These are phyloP conservation scores for Chenopodium suecicum DNA, from an alignment of 148 eudicot genomes.

Conservation along the genomic window DNA sequence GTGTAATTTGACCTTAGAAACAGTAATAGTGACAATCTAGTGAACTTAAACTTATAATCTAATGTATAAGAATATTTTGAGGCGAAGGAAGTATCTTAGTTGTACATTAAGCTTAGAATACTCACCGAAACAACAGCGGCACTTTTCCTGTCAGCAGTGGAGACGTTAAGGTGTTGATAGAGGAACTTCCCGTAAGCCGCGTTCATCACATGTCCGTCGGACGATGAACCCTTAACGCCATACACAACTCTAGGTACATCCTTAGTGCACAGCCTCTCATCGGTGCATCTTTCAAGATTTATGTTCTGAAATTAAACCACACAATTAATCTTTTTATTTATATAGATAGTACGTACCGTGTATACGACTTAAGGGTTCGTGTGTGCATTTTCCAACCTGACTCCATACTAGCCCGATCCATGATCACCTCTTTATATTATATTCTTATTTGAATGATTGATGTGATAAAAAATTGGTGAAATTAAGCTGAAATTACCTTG, in stretches of 20 bases:
- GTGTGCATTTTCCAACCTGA: too few relatives aligned
- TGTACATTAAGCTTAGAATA: neutral
- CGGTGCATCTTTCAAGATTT: neutral
- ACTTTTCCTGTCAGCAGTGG: constrained; percentile 3
- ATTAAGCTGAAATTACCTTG: neutral
- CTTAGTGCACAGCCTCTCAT: neutral
- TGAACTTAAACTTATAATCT: too few relatives aligned
- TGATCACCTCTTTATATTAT: too few relatives aligned
- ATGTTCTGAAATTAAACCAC: neutral
- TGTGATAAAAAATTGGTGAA: too few relatives aligned
- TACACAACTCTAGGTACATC: neutral
- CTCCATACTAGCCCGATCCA: too few relatives aligned
- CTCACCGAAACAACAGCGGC: constrained; percentile 10
- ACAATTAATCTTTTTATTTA: too few relatives aligned
- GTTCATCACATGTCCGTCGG: neutral
- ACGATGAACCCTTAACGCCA: constrained; percentile 8
- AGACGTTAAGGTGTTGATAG: neutral
- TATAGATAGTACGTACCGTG: too few relatives aligned
- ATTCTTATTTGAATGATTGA: neutral
- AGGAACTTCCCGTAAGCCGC: constrained; percentile 9
- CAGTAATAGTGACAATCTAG: too few relatives aligned
- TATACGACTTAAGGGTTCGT: too few relatives aligned
- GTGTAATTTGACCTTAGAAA: too few relatives aligned
- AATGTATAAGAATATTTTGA: too few relatives aligned
- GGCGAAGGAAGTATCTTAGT: too few relatives aligned